phyloP scores from a whole-genome alignment of 2,329 filamentous ascomycete genomes.

The Curvularia lunata region DNA sequence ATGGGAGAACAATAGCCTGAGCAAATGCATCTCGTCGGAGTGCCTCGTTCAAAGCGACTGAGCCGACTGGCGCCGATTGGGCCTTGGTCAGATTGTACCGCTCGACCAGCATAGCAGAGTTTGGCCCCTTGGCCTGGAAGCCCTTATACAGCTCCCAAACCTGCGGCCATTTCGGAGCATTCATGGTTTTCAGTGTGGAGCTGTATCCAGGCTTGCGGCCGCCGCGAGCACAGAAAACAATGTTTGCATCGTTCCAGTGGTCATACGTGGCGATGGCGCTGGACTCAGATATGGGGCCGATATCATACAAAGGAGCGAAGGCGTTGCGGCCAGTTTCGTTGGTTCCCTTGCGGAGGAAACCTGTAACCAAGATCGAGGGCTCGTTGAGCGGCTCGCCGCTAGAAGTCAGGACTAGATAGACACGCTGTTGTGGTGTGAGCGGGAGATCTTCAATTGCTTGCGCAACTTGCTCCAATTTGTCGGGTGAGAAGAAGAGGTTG shows the following conservation, averaged over 20 bases:
- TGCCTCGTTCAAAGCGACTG: slow-evolving; percentile 39
- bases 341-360: slow-evolving; percentile 45
- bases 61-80: slow-evolving; percentile 20
- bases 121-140: slow-evolving; percentile 47
- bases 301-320: slow-evolving; percentile 46
- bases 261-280: slow-evolving; percentile 45
- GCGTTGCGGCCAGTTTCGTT: slow-evolving; percentile 40
- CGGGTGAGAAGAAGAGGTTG: slow-evolving; percentile 31
- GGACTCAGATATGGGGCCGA: slow-evolving; percentile 35
- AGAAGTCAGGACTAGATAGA: slow-evolving; percentile 46
- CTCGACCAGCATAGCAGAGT: slow-evolving; percentile 44
- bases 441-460: slow-evolving; percentile 48
- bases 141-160: slow-evolving; percentile 50
- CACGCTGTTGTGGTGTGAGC: slow-evolving; percentile 45
- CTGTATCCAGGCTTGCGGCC: slow-evolving; percentile 52
- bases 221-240: slow-evolving; percentile 47
- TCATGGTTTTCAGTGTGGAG: slow-evolving; percentile 45
- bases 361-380: slow-evolving; percentile 37
- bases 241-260: slow-evolving; percentile 50
- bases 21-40: slow-evolving; percentile 43
- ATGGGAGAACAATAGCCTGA: slow-evolving; percentile 50
- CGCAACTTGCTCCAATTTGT: slow-evolving; percentile 43
- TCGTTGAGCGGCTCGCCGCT: slow-evolving; percentile 30
- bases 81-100: slow-evolving; percentile 49
- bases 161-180: slow-evolving; percentile 47